Base-by-base conservation (phyloP, 257 asterid species). In the Fraxinus cuspidata region DNA sequence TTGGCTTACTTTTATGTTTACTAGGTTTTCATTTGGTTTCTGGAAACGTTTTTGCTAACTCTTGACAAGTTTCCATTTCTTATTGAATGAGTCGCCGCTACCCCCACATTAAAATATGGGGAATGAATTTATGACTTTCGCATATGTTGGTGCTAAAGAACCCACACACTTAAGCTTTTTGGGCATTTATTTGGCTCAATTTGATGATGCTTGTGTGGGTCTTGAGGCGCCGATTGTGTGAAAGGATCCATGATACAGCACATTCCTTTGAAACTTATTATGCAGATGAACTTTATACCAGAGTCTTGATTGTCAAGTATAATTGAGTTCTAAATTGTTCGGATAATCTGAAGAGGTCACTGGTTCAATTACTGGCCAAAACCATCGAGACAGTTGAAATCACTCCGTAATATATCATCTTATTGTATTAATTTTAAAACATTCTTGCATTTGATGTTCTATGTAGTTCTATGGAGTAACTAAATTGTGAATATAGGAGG, bases 311-410 rank as follows among this genome's bases (percentile, higher is more conserved):
- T 5, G 9, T 28, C 8, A n/a, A 58, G 34, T 19, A 34, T 67
- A 47, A 65, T 5, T 44, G 34, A 27, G 65, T 34, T 65, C 60
- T 18, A 66, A 18, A 47, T 79, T 71, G 56, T 74, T 65, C 27
- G 53, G 78, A 18, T 49, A 15, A 16, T 15, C n/a, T 13, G 58
- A 44, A 15, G 63, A n/a, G 11, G 9, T 58, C 31, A 7, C 0
- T 60, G 15, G 5, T 60, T 21, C 13, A 60, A 60, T 60, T 60
- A 60, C 68, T 60, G 16, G 68, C 13, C 31, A 60, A n/a, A 60
- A 23, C 15, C 23, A 10, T 23, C 15, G 4, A 3, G 64, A 23
- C 5, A 21, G 68, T 60, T 23, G 32, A 60, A 2, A 63, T 10
- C 15, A 63, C 6, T 10, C 8, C 8, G 0, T 27, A 27, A 27